Evolutionary conservation across 2,329 filamentous ascomycete species (phyloP).

Genomic region (Alternaria tenuissima): DNA sequence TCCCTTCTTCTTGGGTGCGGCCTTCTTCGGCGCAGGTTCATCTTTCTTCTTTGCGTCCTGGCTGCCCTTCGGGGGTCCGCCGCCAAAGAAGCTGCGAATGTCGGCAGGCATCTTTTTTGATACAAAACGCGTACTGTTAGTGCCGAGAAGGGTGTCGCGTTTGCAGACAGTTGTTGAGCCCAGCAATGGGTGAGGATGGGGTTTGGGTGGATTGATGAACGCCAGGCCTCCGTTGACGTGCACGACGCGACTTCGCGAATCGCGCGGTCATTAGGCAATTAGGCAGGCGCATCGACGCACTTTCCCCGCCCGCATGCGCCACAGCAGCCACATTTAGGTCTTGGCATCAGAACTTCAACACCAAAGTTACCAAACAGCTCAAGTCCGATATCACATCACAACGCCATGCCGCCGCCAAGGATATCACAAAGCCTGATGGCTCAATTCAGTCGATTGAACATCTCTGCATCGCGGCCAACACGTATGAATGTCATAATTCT

Average conservation of each 20-base stretch:
- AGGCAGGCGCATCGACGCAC: conserved; percentile 20
- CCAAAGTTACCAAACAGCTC: conserved; percentile 1
- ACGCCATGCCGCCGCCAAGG: conserved; percentile 53
- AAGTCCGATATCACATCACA: conserved; percentile 15
- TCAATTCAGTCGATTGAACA: conserved; percentile 43
- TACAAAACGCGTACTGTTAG: neutral
- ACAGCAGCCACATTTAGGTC: conserved; percentile 20
- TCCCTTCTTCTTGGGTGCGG: conserved; percentile 53
- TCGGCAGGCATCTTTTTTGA: conserved; percentile 81
- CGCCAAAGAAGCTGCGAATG: conserved; percentile 89
- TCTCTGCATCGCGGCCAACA: conserved; percentile 34
- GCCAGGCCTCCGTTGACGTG: conserved; percentile 23
- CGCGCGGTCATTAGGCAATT: conserved; percentile 22
- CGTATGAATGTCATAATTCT: conserved; percentile 24
- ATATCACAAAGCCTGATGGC: conserved; percentile 45
- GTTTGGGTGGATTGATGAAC: conserved; percentile 7
- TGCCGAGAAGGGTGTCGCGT: neutral
- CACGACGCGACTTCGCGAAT: conserved; percentile 23
- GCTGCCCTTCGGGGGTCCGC: conserved; percentile 70
- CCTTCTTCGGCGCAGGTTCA: conserved; percentile 48
- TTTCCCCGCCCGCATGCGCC: conserved; percentile 14
- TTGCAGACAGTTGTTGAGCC: neutral
- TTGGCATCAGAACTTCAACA: conserved; percentile 40
- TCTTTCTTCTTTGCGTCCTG: conserved; percentile 44
- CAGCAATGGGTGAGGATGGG: conserved; percentile 7